phyloP scores from a whole-genome alignment of 179 eudicot genomes.

The Nepenthes alata region DNA sequence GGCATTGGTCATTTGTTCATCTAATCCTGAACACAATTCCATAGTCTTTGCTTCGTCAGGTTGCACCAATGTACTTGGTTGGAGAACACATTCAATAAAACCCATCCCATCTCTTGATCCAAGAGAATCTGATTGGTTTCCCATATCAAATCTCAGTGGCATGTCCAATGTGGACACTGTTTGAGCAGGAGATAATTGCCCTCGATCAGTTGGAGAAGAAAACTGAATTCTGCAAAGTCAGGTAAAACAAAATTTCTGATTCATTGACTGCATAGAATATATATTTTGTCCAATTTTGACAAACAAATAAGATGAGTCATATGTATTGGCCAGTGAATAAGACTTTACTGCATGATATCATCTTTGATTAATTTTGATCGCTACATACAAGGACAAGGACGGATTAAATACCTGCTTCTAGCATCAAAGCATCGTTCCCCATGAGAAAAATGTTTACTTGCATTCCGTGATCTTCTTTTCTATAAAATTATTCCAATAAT shows the following conservation, averaged over 20 bases:
- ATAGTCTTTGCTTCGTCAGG: constrained; percentile 29
- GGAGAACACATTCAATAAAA: constrained; percentile 46
- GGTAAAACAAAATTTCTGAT: neutral
- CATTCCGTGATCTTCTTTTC: constrained; percentile 46
- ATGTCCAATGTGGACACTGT: constrained; percentile 38
- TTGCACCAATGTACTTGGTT: constrained; percentile 28
- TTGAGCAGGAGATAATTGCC: constrained; percentile 32
- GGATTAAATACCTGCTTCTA: constrained; percentile 38
- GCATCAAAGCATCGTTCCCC: constrained; percentile 24
- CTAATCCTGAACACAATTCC: constrained; percentile 24
- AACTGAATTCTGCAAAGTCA: constrained; percentile 37
- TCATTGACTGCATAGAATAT: neutral
- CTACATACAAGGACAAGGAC: no score
- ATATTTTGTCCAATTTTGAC: neutral
- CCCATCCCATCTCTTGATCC: constrained; percentile 41
- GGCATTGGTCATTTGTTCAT: constrained; percentile 17
- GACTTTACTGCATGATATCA: no score
- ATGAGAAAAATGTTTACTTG: constrained; percentile 27
- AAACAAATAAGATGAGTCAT: neutral
- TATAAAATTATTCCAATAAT: constrained; percentile 12
- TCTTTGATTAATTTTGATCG: no score
- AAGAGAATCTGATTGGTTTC: constrained; percentile 33
- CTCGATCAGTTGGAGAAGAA: constrained; percentile 33
- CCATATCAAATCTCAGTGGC: constrained; percentile 41
- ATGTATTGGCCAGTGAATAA: no score